A percentile compares a stretch with the other conserved stretches of the same genome.
These are phyloP conservation scores for Rasamsonia emersonii DNA, from an alignment of 2,329 filamentous ascomycete species.

Conservation along the genomic window DNA sequence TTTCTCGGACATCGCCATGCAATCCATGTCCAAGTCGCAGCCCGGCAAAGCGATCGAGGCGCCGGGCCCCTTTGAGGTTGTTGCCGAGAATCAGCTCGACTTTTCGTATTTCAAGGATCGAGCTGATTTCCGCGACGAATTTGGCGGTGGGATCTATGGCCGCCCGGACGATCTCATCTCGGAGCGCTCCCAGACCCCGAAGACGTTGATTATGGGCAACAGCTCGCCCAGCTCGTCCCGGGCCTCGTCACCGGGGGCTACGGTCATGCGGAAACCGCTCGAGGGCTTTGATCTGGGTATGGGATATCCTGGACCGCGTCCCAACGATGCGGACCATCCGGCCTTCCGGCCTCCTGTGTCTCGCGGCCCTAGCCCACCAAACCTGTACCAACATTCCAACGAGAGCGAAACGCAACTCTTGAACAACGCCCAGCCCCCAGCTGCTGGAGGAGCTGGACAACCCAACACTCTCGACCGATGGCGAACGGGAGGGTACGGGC, in stretches of 20 bases:
- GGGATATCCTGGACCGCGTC: conserved; percentile 9
- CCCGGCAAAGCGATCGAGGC: conserved; percentile 44
- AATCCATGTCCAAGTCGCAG: conserved; percentile 59
- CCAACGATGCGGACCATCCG: conserved; percentile 22
- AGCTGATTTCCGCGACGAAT: conserved; percentile 76
- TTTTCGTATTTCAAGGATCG: conserved; percentile 89
- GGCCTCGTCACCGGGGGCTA: conserved; percentile 30
- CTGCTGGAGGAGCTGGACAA: conserved; percentile 6
- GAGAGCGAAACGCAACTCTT: conserved; percentile 34
- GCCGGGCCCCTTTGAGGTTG: conserved; percentile 76
- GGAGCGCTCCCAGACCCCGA: conserved; percentile 37
- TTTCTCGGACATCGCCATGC: conserved; percentile 71
- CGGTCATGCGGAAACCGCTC: conserved; percentile 17
- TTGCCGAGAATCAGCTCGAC: conserved; percentile 76
- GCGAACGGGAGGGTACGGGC: conserved; percentile 29
- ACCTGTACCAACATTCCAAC: conserved; percentile 27
- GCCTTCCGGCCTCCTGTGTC: conserved; percentile 27
- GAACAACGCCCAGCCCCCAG: conserved; percentile 26
- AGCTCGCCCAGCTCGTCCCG: conserved; percentile 33
- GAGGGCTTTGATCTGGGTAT: conserved; percentile 17
- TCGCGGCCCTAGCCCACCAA: conserved; percentile 8
- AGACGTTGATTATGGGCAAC: conserved; percentile 25
- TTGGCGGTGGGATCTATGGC: conserved; percentile 60
- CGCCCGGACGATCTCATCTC: conserved; percentile 37
- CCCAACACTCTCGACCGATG: conserved; percentile 23